Base-by-base conservation (phyloP, 345 rosid genomes). In the Odontarrhena argentea region DNA sequence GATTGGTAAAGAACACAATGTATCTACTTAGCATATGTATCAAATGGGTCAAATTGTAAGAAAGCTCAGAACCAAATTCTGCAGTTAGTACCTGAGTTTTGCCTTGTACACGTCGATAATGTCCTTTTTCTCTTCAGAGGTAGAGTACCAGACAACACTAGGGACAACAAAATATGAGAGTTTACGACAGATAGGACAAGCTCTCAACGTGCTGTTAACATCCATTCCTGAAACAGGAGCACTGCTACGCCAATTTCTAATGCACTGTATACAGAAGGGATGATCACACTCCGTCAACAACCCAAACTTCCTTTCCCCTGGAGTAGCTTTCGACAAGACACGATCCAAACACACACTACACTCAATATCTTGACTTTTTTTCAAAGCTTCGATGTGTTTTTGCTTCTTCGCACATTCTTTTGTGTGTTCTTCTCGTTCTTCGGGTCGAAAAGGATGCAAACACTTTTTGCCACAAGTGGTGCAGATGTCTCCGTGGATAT, bases 151-250 rank as follows among this genome's bases (percentile, higher is more conserved):
- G 53, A 94, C 84, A 70, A 82, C 91, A 78, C 96, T 94, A 1
- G 99, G 99, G 73, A 91, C 84, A 73, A 94, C 96, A 48, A 91
- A 94, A 79, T 94, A 94, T 8, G 99, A 94, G 30, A 87, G 74
- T 77, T 94, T 94, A 63, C 96, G 97, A 69, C 99, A 91, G 36
- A 88, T 86, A 15, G 97, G 97, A 69, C 99, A 94, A 3, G 96
- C 79, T 82, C 97, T 87, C 79, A 87, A 73, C 36, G 92, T 77
- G 71, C 84, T 80, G 70, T 87, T 88, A 32, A 86, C 87, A 77
- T 94, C 97, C 93, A 91, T 83, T 44, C 97, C 96, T 11, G 96
- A 86, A 12, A 87, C 82, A 41, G 96, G 93, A 86, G 60, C 89
- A 72, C 84, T 88, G 42, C 81, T 81, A 15, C 96, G 96, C 96